Conservation (phyloP, 768 basidiomycete species). For the Trametes gibbosa region DNA sequence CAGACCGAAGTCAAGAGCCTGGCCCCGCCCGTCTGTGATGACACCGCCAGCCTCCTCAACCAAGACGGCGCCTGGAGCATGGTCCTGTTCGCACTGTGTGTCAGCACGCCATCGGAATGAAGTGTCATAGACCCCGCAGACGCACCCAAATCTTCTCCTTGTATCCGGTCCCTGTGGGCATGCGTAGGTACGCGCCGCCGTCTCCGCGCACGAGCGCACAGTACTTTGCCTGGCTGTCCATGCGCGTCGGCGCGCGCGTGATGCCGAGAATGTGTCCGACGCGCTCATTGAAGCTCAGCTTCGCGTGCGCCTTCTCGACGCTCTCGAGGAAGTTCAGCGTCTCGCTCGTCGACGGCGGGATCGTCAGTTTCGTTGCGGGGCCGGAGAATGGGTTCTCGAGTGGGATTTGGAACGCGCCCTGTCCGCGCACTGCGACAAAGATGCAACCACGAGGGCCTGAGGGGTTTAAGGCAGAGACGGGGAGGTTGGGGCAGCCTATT, state of each 20-base stretch:
- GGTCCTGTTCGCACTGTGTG: conserved; percentile 56
- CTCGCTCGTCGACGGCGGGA: conserved; percentile 47
- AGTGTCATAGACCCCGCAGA: neutral
- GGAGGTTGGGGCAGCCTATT: conserved; percentile 81
- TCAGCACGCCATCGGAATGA: neutral
- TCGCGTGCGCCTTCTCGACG: conserved; percentile 87
- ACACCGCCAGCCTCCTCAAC: conserved; percentile 87
- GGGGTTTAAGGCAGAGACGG: conserved; percentile 48
- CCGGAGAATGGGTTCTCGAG: conserved; percentile 46
- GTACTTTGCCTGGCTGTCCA: conserved; percentile 73
- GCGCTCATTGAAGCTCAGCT: conserved; percentile 76
- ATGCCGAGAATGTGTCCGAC: conserved; percentile 69
- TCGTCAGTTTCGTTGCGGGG: conserved; percentile 38
- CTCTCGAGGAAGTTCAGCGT: conserved; percentile 80
- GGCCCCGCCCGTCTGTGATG: conserved; percentile 77
- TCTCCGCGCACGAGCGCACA: conserved; percentile 82
- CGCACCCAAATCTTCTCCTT: conserved; percentile 94
- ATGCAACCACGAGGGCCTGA: conserved; percentile 71
- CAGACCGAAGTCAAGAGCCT: conserved; percentile 78
- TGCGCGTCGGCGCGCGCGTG: conserved; percentile 63
- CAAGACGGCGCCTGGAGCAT: conserved; percentile 82
- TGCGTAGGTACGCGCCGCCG: conserved; percentile 76
- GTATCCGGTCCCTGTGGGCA: conserved; percentile 79
- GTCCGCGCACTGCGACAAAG: conserved; percentile 83
- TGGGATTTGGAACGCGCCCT: conserved; percentile 75